Conservation (phyloP, 2,329 filamentous ascomycete genomes). For the Neonectria faginata region DNA sequence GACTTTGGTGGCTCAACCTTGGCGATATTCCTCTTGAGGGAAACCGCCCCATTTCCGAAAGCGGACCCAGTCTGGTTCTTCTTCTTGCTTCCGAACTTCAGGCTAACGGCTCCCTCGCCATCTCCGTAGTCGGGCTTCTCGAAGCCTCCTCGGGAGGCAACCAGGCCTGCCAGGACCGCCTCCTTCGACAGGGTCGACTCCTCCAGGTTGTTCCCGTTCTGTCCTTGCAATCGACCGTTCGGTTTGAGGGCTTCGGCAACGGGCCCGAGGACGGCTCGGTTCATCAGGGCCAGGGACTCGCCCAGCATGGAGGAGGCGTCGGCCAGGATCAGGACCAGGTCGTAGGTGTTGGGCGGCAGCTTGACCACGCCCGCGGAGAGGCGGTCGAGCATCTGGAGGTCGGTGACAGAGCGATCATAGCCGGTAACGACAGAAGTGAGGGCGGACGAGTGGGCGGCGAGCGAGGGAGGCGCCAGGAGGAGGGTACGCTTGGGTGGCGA, state of each 20-base stretch:
- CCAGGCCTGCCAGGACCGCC: constrained; percentile 84
- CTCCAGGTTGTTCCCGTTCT: constrained; percentile 73
- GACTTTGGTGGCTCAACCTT: constrained; percentile 57
- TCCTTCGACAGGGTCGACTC: constrained; percentile 66
- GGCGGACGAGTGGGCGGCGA: constrained; percentile 85
- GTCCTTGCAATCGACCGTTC: constrained; percentile 75
- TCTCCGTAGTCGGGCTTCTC: constrained; percentile 76
- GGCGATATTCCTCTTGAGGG: constrained; percentile 49
- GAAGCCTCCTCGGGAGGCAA: constrained; percentile 73
- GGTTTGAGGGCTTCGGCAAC: constrained; percentile 78
- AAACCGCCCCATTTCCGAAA: constrained; percentile 41
- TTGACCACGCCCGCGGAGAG: constrained; percentile 83
- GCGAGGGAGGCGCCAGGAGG: constrained; percentile 89
- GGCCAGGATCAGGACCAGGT: constrained; percentile 84
- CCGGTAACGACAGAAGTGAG: constrained; percentile 77
- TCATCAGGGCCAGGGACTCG: constrained; percentile 74
- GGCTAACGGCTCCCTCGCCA: constrained; percentile 67
- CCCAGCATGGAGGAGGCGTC: constrained; percentile 76
- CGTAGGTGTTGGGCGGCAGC: constrained; percentile 82
- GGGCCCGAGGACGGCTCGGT: constrained; percentile 73
- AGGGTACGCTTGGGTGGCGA: constrained; percentile 70
- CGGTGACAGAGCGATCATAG: constrained; percentile 80
- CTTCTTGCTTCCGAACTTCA: constrained; percentile 56
- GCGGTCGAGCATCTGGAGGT: constrained; percentile 98
- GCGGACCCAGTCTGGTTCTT: constrained; percentile 38